Conservation (phyloP, 768 basidiomycete genomes). For the Leucogyrophana mollusca region DNA sequence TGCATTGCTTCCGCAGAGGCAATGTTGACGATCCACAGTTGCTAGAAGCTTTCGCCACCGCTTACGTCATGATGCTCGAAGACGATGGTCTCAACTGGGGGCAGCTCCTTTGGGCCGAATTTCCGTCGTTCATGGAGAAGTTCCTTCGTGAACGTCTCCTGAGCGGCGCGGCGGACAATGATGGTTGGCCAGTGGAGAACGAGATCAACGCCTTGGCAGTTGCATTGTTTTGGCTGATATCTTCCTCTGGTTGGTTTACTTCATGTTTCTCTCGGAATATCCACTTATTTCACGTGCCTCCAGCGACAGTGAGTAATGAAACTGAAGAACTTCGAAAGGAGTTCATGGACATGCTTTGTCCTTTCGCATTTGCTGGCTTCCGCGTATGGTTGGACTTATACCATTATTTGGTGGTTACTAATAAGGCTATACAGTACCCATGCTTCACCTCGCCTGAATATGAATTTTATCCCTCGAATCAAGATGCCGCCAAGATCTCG, state of each 20-base stretch:
- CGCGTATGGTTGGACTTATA: conserved; percentile 35
- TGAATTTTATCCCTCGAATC: conserved; percentile 19
- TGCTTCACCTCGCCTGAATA: conserved; percentile 39
- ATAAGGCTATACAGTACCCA: conserved; percentile 25
- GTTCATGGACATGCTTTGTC: conserved; percentile 37
- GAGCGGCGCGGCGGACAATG: conserved; percentile 33
- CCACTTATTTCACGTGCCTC: conserved; percentile 2
- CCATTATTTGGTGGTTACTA: conserved; percentile 8
- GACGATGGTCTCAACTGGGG: conserved; percentile 48
- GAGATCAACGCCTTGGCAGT: conserved; percentile 45
- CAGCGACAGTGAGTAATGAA: conserved; percentile 36
- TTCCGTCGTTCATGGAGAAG: conserved; percentile 37
- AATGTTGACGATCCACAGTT: conserved; percentile 35
- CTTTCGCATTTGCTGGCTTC: conserved; percentile 49
- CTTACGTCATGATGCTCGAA: conserved; percentile 60
- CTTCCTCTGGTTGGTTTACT: conserved; percentile 35
- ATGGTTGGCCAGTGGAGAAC: conserved; percentile 50
- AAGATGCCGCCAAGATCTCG: conserved; percentile 11
- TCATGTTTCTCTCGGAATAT: not conserved
- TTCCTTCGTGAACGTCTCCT: conserved; percentile 42
- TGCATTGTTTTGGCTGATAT: conserved; percentile 47
- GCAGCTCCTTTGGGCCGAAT: conserved; percentile 44
- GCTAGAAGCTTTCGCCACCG: conserved; percentile 47
- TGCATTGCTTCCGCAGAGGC: conserved; percentile 43
- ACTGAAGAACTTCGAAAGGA: conserved; percentile 28